A percentile compares a stretch with the other conserved stretches of the same genome.
These are phyloP conservation scores for Stephania yunnanensis DNA, from an alignment of 164 flowering plant genomes.

Conservation along the genomic window DNA sequence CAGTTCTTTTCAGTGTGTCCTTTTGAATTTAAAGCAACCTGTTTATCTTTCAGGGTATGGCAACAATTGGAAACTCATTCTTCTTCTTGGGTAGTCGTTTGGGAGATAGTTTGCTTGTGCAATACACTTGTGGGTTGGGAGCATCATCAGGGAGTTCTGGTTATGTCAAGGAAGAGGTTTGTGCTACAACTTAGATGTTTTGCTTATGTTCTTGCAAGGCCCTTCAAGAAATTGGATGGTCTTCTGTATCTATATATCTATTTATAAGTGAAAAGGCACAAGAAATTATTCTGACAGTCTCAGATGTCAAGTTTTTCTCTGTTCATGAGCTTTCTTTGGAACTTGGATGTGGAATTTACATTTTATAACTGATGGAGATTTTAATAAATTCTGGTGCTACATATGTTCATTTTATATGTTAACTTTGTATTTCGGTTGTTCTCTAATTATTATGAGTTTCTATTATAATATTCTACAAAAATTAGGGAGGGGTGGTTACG, in stretches of 20 bases:
- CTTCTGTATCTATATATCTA: too few species aligned
- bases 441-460: neutral
- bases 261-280: too few species aligned
- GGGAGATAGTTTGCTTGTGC: too few species aligned
- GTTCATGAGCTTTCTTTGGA: neutral
- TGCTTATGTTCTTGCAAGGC: too few species aligned
- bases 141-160: too few species aligned
- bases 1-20: slow-evolving; percentile 8
- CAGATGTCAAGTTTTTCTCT: neutral
- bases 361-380: neutral
- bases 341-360: neutral
- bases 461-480: too few species aligned
- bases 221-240: too few species aligned
- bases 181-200: too few species aligned
- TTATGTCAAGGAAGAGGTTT: too few species aligned
- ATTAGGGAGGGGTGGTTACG: too few species aligned
- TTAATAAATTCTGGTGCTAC: neutral
- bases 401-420: neutral
- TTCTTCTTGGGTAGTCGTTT: too few species aligned
- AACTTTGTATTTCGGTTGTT: neutral
- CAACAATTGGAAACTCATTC: slow-evolving; percentile 73
- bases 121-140: too few species aligned
- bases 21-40: neutral
- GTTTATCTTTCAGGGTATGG: slow-evolving; percentile 51
- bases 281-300: slow-evolving; percentile 18